Evolutionary conservation across 306 rosid species (phyloP), one percentile per base, ranked within the genome.

Genomic region (Casuarina equisetifolia): DNA sequence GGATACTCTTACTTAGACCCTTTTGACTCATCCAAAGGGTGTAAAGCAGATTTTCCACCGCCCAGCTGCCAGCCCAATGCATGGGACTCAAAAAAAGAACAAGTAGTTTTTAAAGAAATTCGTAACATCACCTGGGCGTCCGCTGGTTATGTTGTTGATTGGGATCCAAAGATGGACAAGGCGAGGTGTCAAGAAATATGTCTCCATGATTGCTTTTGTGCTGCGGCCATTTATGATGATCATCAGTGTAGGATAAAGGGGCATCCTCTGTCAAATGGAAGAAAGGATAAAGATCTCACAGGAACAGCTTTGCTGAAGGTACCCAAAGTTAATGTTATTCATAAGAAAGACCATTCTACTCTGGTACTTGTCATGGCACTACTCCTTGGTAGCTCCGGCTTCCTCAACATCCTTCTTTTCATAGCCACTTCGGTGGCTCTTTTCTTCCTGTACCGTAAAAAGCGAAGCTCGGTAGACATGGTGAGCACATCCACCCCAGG

Each of bases 241-340:
- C 49, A 52, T 4, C 0, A 0, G 0, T 84, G 87, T 71, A 15
- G 4, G 52, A 84, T 67, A 58, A 84, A 84, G 80, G 74, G 69
- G 42, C 36, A 73, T 62, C 87, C 84, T 20, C 20, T 80, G 74
- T 76, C 77, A 15, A 74, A 40, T 74, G 87, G 82, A 80, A 76
- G 82, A 54, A 42, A 52, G 20, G 32, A 57, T 74, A 13, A 17
- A 25, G 52, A 17, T n/a, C 0, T 4, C 3, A n/a, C 20, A 0
- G 63, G 78, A 48, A 66, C 12, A 43, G 62, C 78, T 35, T 44
- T 73, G 1, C 35, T 79, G 4, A 66, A 73, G 25, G 25, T 79
- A 43, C 70, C 78, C 12, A 74, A 35, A 74, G 49, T 19, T 44
- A 44, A 20, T 55, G 69, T 44, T 16, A 32, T 36, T 7, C 6